These are phyloP conservation scores for Colletotrichum scovillei DNA, from an alignment of 2,329 filamentous ascomycete genomes.

Conservation along the genomic window DNA sequence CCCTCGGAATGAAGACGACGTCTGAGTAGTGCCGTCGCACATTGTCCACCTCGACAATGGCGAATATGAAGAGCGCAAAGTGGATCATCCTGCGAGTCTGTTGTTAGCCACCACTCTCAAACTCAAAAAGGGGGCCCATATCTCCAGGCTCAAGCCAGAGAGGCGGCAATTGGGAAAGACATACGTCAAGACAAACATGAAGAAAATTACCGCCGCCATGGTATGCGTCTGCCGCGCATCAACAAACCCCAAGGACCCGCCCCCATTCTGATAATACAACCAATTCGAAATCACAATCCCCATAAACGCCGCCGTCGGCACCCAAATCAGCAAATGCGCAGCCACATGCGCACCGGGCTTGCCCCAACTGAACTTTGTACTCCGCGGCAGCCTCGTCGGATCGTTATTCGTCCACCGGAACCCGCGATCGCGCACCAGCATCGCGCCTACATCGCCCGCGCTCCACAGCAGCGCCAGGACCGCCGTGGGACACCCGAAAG, in stretches of 20 bases:
- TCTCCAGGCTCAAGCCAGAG: no score
- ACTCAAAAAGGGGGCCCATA: no score
- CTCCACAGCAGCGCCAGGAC: slow-evolving; percentile 23
- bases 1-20: slow-evolving; percentile 34
- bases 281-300: neutral
- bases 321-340: slow-evolving; percentile 30
- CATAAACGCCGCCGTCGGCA: neutral
- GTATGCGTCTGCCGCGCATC: neutral
- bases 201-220: slow-evolving; percentile 11
- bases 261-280: neutral
- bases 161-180: neutral
- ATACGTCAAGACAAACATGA: slow-evolving; percentile 28
- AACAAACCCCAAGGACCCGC: neutral
- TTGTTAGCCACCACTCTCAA: neutral
- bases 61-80: slow-evolving; percentile 35
- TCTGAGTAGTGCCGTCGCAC: slow-evolving; percentile 23
- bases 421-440: slow-evolving; percentile 22
- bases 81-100: slow-evolving; percentile 21
- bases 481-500: slow-evolving; percentile 17
- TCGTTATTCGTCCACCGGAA: slow-evolving; percentile 19
- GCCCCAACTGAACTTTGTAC: slow-evolving; percentile 27
- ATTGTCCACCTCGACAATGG: slow-evolving; percentile 34
- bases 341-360: slow-evolving; percentile 10
- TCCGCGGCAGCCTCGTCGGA: neutral
- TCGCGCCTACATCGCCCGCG: slow-evolving; percentile 10